Percentiles rank a stretch among this genome's conserved stretches.
phyloP scores from a whole-genome alignment of 768 basidiomycete genomes.

The Russula virescens region DNA sequence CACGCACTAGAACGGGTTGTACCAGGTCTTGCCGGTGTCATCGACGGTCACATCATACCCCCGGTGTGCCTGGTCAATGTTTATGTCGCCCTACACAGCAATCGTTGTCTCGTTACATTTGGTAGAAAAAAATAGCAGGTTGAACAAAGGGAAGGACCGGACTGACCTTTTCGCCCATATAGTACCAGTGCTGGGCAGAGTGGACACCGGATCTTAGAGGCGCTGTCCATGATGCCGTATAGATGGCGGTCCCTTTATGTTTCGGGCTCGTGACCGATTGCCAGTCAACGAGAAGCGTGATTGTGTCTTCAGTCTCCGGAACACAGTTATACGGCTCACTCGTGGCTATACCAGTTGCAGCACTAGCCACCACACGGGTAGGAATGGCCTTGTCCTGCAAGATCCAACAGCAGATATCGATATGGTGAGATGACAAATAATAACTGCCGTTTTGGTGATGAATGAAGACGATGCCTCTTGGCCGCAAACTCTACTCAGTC shows the following conservation, averaged over 20 bases:
- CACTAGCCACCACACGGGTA: constrained; percentile 85
- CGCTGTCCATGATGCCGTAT: constrained; percentile 93
- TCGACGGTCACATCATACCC: constrained; percentile 89
- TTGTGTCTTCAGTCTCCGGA: constrained; percentile 86
- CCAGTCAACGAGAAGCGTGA: constrained; percentile 94
- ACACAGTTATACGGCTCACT: constrained; percentile 84
- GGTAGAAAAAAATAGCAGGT: background rate
- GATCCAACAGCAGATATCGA: constrained; percentile 86
- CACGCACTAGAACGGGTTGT: constrained; percentile 87
- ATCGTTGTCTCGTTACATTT: background rate
- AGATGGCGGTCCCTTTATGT: constrained; percentile 83
- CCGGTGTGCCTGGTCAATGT: constrained; percentile 88
- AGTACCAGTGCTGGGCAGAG: constrained; percentile 90
- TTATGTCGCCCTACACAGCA: constrained; percentile 70
- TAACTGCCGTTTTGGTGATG: constrained; percentile 45
- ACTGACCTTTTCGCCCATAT: constrained; percentile 83
- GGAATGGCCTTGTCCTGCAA: constrained; percentile 69
- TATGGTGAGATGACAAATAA: constrained; percentile 93
- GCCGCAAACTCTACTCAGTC: background rate
- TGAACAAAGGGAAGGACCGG: background rate
- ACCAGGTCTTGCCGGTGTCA: constrained; percentile 77
- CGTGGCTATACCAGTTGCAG: constrained; percentile 87
- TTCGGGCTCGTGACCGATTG: constrained; percentile 67
- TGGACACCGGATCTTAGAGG: constrained; percentile 87
- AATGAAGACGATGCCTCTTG: background rate